A percentile compares a stretch with the other conserved stretches of the same genome.
Evolutionary conservation across 2,329 filamentous ascomycete species (phyloP).

Genomic region (Ceratocystis eucalypticola): DNA sequence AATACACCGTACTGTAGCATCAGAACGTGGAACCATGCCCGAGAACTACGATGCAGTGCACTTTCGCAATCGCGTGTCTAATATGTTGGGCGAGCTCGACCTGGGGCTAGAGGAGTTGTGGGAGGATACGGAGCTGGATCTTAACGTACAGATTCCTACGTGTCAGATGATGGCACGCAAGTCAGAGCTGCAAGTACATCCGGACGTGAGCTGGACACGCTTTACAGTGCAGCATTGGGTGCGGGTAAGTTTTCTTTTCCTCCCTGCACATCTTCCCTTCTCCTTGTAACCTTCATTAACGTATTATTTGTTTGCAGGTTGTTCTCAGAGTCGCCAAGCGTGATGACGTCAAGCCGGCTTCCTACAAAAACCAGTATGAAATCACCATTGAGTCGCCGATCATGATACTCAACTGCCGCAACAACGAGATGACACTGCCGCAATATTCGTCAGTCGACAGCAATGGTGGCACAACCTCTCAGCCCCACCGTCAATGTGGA

Average conservation of each 20-base stretch:
- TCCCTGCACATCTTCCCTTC: background rate
- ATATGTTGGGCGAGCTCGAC: conserved; percentile 68
- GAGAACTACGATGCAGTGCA: conserved; percentile 23
- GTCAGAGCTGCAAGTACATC: conserved; percentile 53
- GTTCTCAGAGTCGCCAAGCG: conserved; percentile 82
- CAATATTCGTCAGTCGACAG: conserved; percentile 52
- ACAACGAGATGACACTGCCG: conserved; percentile 79
- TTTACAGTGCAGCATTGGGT: conserved; percentile 95
- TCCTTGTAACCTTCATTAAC: background rate
- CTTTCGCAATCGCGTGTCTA: conserved; percentile 34
- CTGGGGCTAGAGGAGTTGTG: conserved; percentile 57
- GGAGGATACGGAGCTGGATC: conserved; percentile 86
- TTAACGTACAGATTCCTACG: conserved; percentile 81
- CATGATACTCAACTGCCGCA: conserved; percentile 81
- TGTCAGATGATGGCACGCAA: conserved; percentile 76
- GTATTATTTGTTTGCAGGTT: conserved; percentile 42
- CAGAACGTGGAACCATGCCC: conserved; percentile 29
- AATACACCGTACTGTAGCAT: conserved; percentile 40
- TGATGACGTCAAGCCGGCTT: conserved; percentile 60
- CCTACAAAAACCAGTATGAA: conserved; percentile 73
- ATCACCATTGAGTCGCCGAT: conserved; percentile 95
- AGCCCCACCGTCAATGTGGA: conserved; percentile 36
- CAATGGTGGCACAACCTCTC: conserved; percentile 36
- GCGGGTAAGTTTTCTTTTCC: conserved; percentile 46
- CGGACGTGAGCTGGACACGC: conserved; percentile 86